These are phyloP conservation scores for Gossypium herbaceum DNA, from an alignment of 345 rosid species.

Conservation along the genomic window DNA sequence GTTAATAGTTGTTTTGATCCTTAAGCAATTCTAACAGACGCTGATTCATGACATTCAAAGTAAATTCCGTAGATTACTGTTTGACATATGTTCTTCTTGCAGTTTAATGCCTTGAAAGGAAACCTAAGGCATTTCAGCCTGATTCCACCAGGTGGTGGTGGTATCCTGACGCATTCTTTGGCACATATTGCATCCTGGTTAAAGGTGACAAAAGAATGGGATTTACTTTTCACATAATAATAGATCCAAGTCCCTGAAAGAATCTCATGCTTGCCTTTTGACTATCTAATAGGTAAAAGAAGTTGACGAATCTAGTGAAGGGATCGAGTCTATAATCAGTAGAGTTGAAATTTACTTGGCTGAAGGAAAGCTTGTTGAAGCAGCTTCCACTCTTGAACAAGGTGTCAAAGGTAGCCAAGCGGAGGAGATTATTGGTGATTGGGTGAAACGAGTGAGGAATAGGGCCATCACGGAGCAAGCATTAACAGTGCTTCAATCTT, in stretches of 20 bases:
- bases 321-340: conserved; percentile 62
- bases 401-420: conserved; percentile 88
- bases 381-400: conserved; percentile 78
- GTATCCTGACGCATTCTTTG: conserved; percentile 74
- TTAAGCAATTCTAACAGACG: not conserved
- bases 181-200: conserved; percentile 82
- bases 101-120: conserved; percentile 82
- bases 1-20: not conserved
- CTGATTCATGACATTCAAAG: not conserved
- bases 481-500: conserved; percentile 61
- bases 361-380: conserved; percentile 85
- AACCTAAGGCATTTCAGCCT: conserved; percentile 77
- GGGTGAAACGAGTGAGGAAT: conserved; percentile 74
- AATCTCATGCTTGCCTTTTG: not conserved
- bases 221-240: not conserved
- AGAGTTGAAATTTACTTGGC: conserved; percentile 69
- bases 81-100: conserved; percentile 12
- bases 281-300: conserved; percentile 56
- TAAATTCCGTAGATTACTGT: not conserved
- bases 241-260: not conserved
- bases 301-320: conserved; percentile 59
- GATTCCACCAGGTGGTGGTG: conserved; percentile 87
- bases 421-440: conserved; percentile 54
- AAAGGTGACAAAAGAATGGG: conserved; percentile 45
- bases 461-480: conserved; percentile 93